Base-by-base conservation (phyloP, 1,139 yeast species). In the Scheffersomyces illinoinensis region DNA sequence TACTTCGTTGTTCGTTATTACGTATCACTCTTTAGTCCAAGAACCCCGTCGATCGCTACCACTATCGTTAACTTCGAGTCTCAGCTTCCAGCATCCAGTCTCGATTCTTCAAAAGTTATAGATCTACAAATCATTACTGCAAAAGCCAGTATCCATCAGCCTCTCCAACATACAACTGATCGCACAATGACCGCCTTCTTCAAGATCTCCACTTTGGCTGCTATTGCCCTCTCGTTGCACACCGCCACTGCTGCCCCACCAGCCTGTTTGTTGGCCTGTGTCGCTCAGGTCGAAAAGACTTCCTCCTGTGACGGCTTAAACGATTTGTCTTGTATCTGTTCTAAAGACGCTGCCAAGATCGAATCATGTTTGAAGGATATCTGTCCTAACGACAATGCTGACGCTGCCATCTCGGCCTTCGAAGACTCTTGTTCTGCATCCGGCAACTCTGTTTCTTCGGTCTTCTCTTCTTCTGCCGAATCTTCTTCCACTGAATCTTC, bases 261-360 rank as follows among this genome's bases (percentile, higher is more conserved):
- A 63, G 97, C 97, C 52, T 92, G 97, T 81, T 79, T 92, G 66
- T 82, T 92, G 73, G 96, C 97, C 54, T 92, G 97, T 84, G 95
- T 90, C 60, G 83, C 90, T 58, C 83, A 86, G 69, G 93, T 89
- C 57, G 81, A 85, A 66, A 84, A 83, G 71, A 66, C 72, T n/a
- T 76, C 86, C 56, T 68, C 78, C 54, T 88, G 93, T 74, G 66
- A 77, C 59, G 79, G 87, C 59, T 77, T 91, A 72, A 84, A 83
- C 71, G 86, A 88, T 71, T 78, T 90, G 64, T 67, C 75, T 56
- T 91, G 97, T 80, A 77, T 90, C 67, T 89, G 95, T 76, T 75
- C 82, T 53, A 76, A 76, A 58, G 84, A 88, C 65, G 76, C 81
- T 61, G 61, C 74, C 59, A 77, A 82, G 50, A 76, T 90, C 66